Base-by-base conservation (phyloP, 2,329 filamentous ascomycete genomes). In the Sclerotinia subarctica region DNA sequence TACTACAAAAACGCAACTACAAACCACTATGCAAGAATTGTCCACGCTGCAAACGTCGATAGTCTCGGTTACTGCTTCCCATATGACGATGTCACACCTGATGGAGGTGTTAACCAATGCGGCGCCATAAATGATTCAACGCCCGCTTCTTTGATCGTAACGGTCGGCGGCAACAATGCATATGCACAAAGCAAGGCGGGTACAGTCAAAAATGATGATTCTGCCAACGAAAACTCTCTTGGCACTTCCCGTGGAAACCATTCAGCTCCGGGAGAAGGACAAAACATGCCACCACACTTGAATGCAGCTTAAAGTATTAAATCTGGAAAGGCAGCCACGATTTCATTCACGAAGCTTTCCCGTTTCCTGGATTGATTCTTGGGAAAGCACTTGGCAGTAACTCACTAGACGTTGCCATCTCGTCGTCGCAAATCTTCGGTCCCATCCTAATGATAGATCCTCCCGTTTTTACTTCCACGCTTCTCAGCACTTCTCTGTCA, bases 11-110 rank as follows among this genome's bases (percentile, higher is more conserved):
- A 83, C 19, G 67, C 72, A 3, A 77, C 85, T 59, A 90, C 88
- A 53, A 91, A 91, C 77, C 88, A 91, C 77, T 91, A 89, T 76
- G 80, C 86, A 59, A 82, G 88, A 68, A 84, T 91, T 71, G 84
- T 88, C 69, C 89, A 92, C 77, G 83, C 81, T 69, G 81, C 82
- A 49, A 87, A 85, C 73, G 74, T 86, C 47, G 86, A 88, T 75
- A 81, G 84, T 11, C 81, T 82, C 60, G 89, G 89, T 11, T 92
- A 92, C 78, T 87, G 88, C 0, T 91, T 91, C 73, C 87, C 89
- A 0, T 91, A 91, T 75, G 89, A 91, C 74, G 89, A 91, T 77
- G 89, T 91, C 13, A 82, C 81, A 29, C 81, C 86, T 5, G 78
- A 78, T n/a, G 79, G 80, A 53, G 84, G 83, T 2, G 74, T 77